Percentiles rank a stretch among this genome's conserved stretches.
Evolutionary conservation across 2,329 filamentous ascomycete genomes (phyloP).

Genomic region (Plectosphaerella sp.): DNA sequence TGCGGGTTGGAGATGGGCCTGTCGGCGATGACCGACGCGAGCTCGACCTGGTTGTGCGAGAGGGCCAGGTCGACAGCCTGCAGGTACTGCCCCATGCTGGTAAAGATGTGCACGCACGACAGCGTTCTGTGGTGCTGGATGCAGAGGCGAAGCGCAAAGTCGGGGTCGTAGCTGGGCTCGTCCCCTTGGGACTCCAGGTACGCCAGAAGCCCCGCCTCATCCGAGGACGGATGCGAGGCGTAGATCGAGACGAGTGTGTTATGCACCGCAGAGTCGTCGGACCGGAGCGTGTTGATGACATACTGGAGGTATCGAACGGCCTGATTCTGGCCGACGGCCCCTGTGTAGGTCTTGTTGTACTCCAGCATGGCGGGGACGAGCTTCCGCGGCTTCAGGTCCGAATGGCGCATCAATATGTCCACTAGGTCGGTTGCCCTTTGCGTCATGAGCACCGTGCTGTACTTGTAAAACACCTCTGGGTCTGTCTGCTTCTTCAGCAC

Average conservation of each 20-base stretch:
- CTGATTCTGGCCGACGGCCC: constrained; percentile 73
- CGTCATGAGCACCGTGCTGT: constrained; percentile 94
- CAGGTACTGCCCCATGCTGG: constrained; percentile 89
- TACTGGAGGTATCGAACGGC: constrained; percentile 91
- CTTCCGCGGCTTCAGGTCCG: constrained; percentile 76
- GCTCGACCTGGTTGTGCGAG: constrained; percentile 82
- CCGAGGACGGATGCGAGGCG: constrained; percentile 75
- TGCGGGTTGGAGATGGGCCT: constrained; percentile 72
- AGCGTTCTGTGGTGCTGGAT: constrained; percentile 92
- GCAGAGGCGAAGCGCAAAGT: constrained; percentile 92
- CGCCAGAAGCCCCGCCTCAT: constrained; percentile 78
- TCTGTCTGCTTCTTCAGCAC: constrained; percentile 93
- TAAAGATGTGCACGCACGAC: constrained; percentile 96
- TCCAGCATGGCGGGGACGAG: constrained; percentile 91
- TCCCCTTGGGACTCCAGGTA: constrained; percentile 90
- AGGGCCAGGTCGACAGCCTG: constrained; percentile 91
- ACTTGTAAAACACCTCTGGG: constrained; percentile 90
- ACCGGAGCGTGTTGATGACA: constrained; percentile 80
- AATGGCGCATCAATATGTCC: constrained; percentile 93
- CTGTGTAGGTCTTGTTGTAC: constrained; percentile 77
- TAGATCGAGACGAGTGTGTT: constrained; percentile 97
- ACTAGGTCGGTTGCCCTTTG: constrained; percentile 81
- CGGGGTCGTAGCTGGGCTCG: constrained; percentile 84
- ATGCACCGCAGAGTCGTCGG: constrained; percentile 82
- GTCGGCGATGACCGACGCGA: constrained; percentile 86